A percentile compares a stretch with the other conserved stretches of the same genome.
phyloP scores from a whole-genome alignment of 2,329 filamentous ascomycete species.

The Aspergillus persii region DNA sequence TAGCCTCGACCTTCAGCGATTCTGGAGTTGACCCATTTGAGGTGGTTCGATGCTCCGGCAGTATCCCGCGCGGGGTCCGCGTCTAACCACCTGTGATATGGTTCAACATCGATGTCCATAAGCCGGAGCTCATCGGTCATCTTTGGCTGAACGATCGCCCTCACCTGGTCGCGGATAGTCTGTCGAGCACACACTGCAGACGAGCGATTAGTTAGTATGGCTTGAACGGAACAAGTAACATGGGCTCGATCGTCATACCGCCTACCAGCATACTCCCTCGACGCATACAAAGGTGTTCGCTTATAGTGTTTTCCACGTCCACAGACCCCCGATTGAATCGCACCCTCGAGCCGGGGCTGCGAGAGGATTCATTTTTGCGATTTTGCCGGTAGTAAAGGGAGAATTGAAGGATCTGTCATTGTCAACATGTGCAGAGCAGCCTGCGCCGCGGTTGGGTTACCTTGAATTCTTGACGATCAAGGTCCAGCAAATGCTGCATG shows the following conservation, averaged over 20 bases:
- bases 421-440: not conserved
- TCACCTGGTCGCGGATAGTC: not conserved
- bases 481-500: not conserved
- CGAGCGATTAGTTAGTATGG: not conserved
- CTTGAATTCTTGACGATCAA: not conserved
- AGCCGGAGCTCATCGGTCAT: not conserved
- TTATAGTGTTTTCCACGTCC: not conserved
- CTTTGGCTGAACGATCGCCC: not conserved
- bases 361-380: not conserved
- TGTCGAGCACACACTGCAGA: not conserved
- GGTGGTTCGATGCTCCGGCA: not conserved
- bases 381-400: not conserved
- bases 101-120: not conserved
- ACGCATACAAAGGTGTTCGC: not conserved
- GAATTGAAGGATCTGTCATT: not conserved
- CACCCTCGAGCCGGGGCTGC: not conserved
- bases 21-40: constrained; percentile 3
- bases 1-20: not conserved
- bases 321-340: not conserved
- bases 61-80: not conserved
- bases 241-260: not conserved
- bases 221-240: not conserved
- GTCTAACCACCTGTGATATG: not conserved
- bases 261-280: constrained; percentile 1
- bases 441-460: not conserved